Base-by-base conservation (phyloP, 164 flowering plant genomes). In the Dillenia turbinata region DNA sequence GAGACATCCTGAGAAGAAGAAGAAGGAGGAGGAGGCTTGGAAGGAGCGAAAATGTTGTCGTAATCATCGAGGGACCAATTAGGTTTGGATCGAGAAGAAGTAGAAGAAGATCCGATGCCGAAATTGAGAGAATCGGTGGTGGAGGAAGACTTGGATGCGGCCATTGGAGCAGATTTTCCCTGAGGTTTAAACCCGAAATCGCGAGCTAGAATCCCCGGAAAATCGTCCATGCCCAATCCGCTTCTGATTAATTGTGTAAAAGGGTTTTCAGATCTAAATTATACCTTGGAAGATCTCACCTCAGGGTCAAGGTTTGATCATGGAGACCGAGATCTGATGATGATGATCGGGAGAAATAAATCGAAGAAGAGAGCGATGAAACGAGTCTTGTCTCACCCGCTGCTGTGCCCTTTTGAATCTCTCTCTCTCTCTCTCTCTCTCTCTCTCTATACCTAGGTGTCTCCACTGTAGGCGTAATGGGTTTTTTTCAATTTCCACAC, bases 111-210 rank as follows among this genome's bases (percentile, higher is more conserved):
- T 61, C 65, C 69, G 48, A 62, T 49, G 44, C 73, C 84, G 10
- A 59, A 75, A 61, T 66, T 75, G 9, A 52, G 26, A 64, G 52
- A 19, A 56, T 46, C 57, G 14, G 53, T 1, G 63, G 10, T 44
- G 44, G 59, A 15, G 47, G 79, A 44, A 47, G 75, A 65, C 22
- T 64, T 77, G 12, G 79, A 69, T 15, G 89, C 69, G 2, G 84
- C 71, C 96, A 86, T 89, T 14, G 96, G 89, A 13, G 83, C 85
- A 10, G 89, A 66, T 76, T 85, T 89, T 6, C 92, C 88, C 57
- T 78, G 84, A n/a, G 85, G 78, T 56, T 74, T 79, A 74, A 77
- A 73, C 33, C 89, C 96, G 60, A 78, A 84, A 62, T 84, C 90
- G 44, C 79, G 59, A 49, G 81, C 78, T 33, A 89, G 63, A 13